Evolutionary conservation across 176 grass and related monocot genomes (phyloP).

Genomic region (Alopecurus myosuroides): DNA sequence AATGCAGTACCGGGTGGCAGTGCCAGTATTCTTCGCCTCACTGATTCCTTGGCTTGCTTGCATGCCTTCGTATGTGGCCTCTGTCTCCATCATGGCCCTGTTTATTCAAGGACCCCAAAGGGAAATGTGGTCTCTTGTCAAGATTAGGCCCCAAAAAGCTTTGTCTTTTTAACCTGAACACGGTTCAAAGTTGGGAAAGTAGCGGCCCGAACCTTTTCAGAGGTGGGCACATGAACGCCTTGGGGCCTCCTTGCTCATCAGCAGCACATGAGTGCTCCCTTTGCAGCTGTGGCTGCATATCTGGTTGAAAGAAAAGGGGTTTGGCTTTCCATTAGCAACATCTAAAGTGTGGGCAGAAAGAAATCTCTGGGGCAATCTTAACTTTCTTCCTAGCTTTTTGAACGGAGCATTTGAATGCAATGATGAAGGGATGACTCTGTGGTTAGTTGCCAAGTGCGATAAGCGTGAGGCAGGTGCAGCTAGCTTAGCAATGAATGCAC

Average conservation of each 20-base stretch:
- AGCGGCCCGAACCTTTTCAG: slow-evolving; percentile 80
- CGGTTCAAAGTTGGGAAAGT: slow-evolving; percentile 21
- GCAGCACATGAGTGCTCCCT: slow-evolving; percentile 60
- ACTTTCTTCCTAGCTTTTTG: slow-evolving; percentile 2
- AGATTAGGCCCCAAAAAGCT: slow-evolving; percentile 39
- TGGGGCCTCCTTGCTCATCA: slow-evolving; percentile 80
- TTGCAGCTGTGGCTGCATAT: slow-evolving; percentile 28
- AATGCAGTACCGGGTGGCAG: slow-evolving; percentile 52
- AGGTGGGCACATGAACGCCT: slow-evolving; percentile 56
- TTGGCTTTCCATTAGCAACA: slow-evolving; percentile 63
- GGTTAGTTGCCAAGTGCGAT: slow-evolving; percentile 24
- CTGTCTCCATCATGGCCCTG: slow-evolving; percentile 60
- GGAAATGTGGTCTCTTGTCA: slow-evolving; percentile 37
- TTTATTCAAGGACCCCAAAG: slow-evolving; percentile 24
- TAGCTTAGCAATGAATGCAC: background rate
- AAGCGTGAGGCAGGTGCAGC: slow-evolving; percentile 18
- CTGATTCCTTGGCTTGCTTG: slow-evolving; percentile 62
- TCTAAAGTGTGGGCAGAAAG: slow-evolving; percentile 31
- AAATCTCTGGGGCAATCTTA: background rate
- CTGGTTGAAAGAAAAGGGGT: slow-evolving; percentile 58
- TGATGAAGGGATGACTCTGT: slow-evolving; percentile 6
- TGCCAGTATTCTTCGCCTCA: slow-evolving; percentile 40
- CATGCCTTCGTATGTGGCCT: slow-evolving; percentile 41
- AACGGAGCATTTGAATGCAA: slow-evolving; percentile 1
- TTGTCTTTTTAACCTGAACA: slow-evolving; percentile 34